phyloP scores from a whole-genome alignment of 2,329 filamentous ascomycete genomes.

The Aureobasidium sp. region DNA sequence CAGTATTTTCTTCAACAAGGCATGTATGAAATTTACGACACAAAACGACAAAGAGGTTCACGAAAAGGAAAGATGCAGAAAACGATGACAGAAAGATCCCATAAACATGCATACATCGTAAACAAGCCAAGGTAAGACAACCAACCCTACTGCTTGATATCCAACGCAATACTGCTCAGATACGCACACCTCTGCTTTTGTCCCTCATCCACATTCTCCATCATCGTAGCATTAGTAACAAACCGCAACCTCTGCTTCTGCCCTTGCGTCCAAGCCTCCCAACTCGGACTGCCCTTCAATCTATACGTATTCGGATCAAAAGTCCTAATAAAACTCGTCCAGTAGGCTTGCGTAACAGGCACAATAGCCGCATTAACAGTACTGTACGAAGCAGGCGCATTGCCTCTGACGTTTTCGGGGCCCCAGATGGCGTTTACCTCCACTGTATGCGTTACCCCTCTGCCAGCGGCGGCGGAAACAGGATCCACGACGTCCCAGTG shows the following conservation, averaged over 20 bases:
- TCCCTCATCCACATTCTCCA: slow-evolving; percentile 32
- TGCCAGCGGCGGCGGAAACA: slow-evolving; percentile 43
- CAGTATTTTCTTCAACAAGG: too few relatives aligned
- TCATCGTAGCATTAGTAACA: slow-evolving; percentile 32
- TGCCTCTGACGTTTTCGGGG: slow-evolving; percentile 45
- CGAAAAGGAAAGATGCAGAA: too few relatives aligned
- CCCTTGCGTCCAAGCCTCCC: slow-evolving; percentile 40
- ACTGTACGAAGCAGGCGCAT: slow-evolving; percentile 50
- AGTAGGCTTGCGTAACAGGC: slow-evolving; percentile 60
- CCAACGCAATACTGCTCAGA: slow-evolving; percentile 42
- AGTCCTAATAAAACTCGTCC: slow-evolving; percentile 63
- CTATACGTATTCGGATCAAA: slow-evolving; percentile 59
- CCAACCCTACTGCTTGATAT: slow-evolving; percentile 38
- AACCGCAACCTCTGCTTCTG: slow-evolving; percentile 31
- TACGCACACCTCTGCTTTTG: slow-evolving; percentile 44
- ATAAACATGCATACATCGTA: too few relatives aligned
- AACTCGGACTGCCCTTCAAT: slow-evolving; percentile 41
- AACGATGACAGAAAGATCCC: too few relatives aligned
- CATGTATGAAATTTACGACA: too few relatives aligned
- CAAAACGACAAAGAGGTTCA: too few relatives aligned
- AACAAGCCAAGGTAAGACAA: too few relatives aligned
- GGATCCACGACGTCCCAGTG: slow-evolving; percentile 62
- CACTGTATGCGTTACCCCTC: slow-evolving; percentile 60
- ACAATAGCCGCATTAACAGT: slow-evolving; percentile 52
- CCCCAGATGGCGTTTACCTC: slow-evolving; percentile 65